phyloP scores from a whole-genome alignment of 768 basidiomycete species.

The Xerocomellus intermedius region DNA sequence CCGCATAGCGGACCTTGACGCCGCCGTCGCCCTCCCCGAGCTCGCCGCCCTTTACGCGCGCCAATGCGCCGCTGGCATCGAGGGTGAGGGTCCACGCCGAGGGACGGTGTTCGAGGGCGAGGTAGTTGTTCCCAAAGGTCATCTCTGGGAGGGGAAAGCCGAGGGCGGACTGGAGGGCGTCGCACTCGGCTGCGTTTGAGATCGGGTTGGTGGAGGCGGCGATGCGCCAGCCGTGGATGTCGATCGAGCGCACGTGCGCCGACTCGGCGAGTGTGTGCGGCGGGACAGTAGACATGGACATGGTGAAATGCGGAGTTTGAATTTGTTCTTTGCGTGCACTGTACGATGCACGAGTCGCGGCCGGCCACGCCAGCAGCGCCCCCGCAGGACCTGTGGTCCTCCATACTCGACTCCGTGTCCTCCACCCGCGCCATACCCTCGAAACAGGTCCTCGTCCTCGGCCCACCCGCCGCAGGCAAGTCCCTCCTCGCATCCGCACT shows the following conservation, averaged over 20 bases:
- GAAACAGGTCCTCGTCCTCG: slow-evolving; percentile 85
- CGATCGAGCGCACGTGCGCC: slow-evolving; percentile 66
- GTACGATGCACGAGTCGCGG: slow-evolving; percentile 45
- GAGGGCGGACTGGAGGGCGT: slow-evolving; percentile 60
- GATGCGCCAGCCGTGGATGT: slow-evolving; percentile 66
- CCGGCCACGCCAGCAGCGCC: slow-evolving; percentile 71
- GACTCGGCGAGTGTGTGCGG: slow-evolving; percentile 66
- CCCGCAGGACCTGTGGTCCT: slow-evolving; percentile 86
- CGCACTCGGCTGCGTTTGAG: slow-evolving; percentile 73
- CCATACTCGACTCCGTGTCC: slow-evolving; percentile 86
- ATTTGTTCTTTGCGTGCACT: neutral
- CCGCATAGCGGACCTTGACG: slow-evolving; percentile 92
- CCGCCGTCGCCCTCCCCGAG: slow-evolving; percentile 82
- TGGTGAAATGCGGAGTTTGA: neutral
- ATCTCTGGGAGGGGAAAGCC: slow-evolving; percentile 92
- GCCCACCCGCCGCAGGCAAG: slow-evolving; percentile 77
- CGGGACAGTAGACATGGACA: slow-evolving; percentile 50
- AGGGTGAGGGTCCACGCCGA: slow-evolving; percentile 69
- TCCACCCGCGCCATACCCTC: slow-evolving; percentile 77
- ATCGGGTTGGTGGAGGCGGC: slow-evolving; percentile 74
- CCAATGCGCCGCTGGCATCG: slow-evolving; percentile 64
- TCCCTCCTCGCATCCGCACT: slow-evolving; percentile 70
- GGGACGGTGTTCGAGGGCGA: slow-evolving; percentile 63
- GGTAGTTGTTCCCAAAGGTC: slow-evolving; percentile 86
- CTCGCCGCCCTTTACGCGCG: slow-evolving; percentile 71